A percentile compares a stretch with the other conserved stretches of the same genome.
Conservation (phyloP, 164 flowering plant species). For the Vitis labrusca region DNA sequence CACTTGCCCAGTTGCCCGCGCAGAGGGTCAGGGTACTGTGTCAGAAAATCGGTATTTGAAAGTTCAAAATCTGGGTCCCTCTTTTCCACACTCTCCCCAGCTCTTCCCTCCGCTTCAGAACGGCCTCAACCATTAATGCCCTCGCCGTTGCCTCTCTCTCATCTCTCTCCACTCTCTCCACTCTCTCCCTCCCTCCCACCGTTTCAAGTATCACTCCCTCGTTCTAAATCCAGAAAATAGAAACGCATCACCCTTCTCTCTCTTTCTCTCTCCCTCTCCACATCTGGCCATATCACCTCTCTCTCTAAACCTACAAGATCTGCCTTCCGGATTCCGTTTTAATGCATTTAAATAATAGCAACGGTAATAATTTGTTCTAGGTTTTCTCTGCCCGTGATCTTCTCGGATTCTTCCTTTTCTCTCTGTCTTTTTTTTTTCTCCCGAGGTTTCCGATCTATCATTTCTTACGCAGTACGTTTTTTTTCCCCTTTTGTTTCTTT, state of each 20-base stretch:
- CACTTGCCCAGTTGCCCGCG: slow-evolving; percentile 15
- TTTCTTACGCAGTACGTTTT: slow-evolving; percentile 7
- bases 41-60: slow-evolving; percentile 21
- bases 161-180: background rate
- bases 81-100: background rate
- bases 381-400: slow-evolving; percentile 4
- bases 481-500: background rate
- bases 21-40: background rate
- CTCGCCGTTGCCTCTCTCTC: background rate
- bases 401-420: slow-evolving; percentile 16
- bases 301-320: too few species aligned
- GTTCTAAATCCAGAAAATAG: too few species aligned
- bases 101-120: slow-evolving; percentile 3
- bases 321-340: background rate
- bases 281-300: too few species aligned
- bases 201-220: background rate
- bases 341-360: background rate
- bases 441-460: slow-evolving; percentile 23
- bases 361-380: background rate
- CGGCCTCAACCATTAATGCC: slow-evolving; percentile 1
- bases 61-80: slow-evolving; percentile 21
- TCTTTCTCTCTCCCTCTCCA: background rate
- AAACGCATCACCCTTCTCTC: slow-evolving; percentile 1
- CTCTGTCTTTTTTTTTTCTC: slow-evolving; percentile 1
- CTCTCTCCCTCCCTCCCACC: background rate